Percentiles rank a stretch among this genome's conserved stretches.
phyloP scores from a whole-genome alignment of 2,329 filamentous ascomycete species.

The Helminthosporium solani region DNA sequence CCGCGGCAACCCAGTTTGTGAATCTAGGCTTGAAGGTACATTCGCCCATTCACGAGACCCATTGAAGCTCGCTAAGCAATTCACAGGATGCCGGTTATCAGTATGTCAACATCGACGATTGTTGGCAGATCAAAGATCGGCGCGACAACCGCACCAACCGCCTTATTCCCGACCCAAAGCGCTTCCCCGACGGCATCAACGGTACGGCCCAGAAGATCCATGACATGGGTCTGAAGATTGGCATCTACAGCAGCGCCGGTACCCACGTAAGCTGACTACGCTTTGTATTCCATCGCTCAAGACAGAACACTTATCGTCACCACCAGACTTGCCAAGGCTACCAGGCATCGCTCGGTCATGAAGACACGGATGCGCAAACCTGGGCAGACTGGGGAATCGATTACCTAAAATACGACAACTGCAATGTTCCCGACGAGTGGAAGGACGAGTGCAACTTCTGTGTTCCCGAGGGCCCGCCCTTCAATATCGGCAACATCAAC shows the following conservation, averaged over 20 bases:
- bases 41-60: background rate
- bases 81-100: slow-evolving; percentile 52
- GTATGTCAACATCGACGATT: slow-evolving; percentile 58
- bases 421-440: slow-evolving; percentile 40
- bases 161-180: slow-evolving; percentile 32
- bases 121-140: slow-evolving; percentile 51
- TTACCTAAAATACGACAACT: slow-evolving; percentile 39
- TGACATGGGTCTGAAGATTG: slow-evolving; percentile 58
- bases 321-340: slow-evolving; percentile 55
- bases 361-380: slow-evolving; percentile 56
- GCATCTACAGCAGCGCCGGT: slow-evolving; percentile 60
- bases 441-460: slow-evolving; percentile 41
- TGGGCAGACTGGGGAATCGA: slow-evolving; percentile 46
- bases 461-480: slow-evolving; percentile 39
- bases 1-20: slow-evolving; percentile 51
- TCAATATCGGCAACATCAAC: slow-evolving; percentile 22
- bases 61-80: background rate
- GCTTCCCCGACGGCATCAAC: slow-evolving; percentile 59
- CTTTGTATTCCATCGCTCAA: background rate
- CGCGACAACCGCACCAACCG: slow-evolving; percentile 48
- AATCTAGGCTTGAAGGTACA: slow-evolving; percentile 49
- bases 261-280: slow-evolving; percentile 8
- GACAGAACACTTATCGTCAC: background rate
- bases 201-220: slow-evolving; percentile 56
- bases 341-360: slow-evolving; percentile 56